These are phyloP conservation scores for Leersia perrieri DNA, from an alignment of 176 grass and related monocot genomes.

Conservation along the genomic window DNA sequence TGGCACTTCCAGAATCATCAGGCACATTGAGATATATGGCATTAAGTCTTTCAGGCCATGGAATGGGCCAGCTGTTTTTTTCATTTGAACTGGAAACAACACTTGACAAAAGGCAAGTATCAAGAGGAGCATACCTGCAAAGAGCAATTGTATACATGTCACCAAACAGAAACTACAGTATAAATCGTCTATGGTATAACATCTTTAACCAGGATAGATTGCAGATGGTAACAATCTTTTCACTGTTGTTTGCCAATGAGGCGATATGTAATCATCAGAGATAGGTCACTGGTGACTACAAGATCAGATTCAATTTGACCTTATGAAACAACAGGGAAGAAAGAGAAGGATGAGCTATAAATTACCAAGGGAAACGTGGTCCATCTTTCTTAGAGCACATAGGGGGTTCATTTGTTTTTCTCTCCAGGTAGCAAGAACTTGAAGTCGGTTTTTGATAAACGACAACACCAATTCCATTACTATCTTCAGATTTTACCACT, in stretches of 20 bases:
- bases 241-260: not conserved
- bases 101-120: constrained; percentile 53
- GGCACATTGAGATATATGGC: constrained; percentile 32
- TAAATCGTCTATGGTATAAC: not conserved
- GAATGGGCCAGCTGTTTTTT: constrained; percentile 51
- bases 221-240: constrained; percentile 3
- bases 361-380: constrained; percentile 75
- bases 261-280: not conserved
- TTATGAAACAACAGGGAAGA: not conserved
- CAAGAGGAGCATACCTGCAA: constrained; percentile 79
- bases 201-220: not conserved
- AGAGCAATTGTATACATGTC: constrained; percentile 2
- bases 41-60: constrained; percentile 85
- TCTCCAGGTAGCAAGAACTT: constrained; percentile 70
- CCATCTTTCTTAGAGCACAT: constrained; percentile 52
- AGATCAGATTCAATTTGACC: not conserved
- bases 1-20: constrained; percentile 37
- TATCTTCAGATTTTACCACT: constrained; percentile 64
- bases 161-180: constrained; percentile 11
- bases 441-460: constrained; percentile 80
- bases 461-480: constrained; percentile 79
- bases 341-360: not conserved
- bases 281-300: constrained; percentile 3
- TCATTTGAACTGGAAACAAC: constrained; percentile 45
- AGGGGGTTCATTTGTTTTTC: constrained; percentile 45